Evolutionary conservation across 2,329 filamentous ascomycete genomes (phyloP).

Genomic region (Trichoderma asperellum): DNA sequence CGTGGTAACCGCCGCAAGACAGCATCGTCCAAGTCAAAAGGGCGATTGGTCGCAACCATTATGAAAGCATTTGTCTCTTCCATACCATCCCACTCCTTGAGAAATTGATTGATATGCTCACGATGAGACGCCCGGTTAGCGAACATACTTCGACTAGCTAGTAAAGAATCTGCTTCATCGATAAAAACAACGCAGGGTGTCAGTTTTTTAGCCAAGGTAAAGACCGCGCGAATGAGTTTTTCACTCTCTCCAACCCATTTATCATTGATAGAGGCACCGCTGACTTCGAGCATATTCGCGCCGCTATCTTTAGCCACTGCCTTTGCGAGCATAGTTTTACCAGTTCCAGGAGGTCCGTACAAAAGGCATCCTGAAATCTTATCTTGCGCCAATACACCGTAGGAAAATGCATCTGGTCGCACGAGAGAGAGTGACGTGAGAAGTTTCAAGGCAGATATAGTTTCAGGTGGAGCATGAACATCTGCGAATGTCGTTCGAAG

Average conservation of each 20-base stretch:
- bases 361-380: slow-evolving; percentile 87
- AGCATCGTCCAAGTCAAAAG: slow-evolving; percentile 91
- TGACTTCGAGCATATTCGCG: slow-evolving; percentile 81
- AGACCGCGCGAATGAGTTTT: slow-evolving; percentile 93
- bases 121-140: slow-evolving; percentile 73
- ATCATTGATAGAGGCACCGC: slow-evolving; percentile 88
- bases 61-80: slow-evolving; percentile 83
- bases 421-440: slow-evolving; percentile 85
- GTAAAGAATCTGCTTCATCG: slow-evolving; percentile 92
- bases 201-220: slow-evolving; percentile 87
- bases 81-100: slow-evolving; percentile 96
- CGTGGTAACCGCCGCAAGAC: slow-evolving; percentile 77
- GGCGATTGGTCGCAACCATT: slow-evolving; percentile 96
- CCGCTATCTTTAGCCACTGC: slow-evolving; percentile 70
- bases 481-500: slow-evolving; percentile 87
- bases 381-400: slow-evolving; percentile 89
- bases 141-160: slow-evolving; percentile 72
- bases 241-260: slow-evolving; percentile 97
- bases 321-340: slow-evolving; percentile 71
- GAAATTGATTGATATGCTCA: slow-evolving; percentile 94
- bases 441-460: slow-evolving; percentile 83
- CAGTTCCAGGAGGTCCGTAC: slow-evolving; percentile 84
- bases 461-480: slow-evolving; percentile 80
- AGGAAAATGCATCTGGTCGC: slow-evolving; percentile 92
- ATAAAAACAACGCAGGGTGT: slow-evolving; percentile 94